Percentiles rank a stretch among this genome's conserved stretches.
phyloP scores from a whole-genome alignment of 225 moss, liverwort and hornwort genomes.

The Antitrichia curtipendula region DNA sequence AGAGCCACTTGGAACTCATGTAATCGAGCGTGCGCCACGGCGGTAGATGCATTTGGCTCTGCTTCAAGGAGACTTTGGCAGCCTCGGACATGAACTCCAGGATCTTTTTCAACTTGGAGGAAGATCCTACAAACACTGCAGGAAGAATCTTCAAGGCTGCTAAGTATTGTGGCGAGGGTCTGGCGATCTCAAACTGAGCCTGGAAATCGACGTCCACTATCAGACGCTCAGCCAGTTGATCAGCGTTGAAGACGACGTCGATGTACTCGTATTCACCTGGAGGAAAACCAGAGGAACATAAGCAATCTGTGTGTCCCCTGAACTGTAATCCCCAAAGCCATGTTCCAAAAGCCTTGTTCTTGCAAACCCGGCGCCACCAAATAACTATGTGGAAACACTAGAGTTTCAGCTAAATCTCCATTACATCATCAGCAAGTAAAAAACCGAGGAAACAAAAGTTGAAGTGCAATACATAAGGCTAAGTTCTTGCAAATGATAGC shows the following conservation, averaged over 20 bases:
- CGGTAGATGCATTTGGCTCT: slow-evolving; percentile 62
- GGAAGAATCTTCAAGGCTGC: slow-evolving; percentile 45
- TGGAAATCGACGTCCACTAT: slow-evolving; percentile 65
- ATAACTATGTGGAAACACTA: not conserved
- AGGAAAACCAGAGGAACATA: not conserved
- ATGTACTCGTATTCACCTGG: slow-evolving; percentile 76
- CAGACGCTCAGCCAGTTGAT: slow-evolving; percentile 17
- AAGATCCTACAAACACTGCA: slow-evolving; percentile 52
- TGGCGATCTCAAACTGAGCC: slow-evolving; percentile 74
- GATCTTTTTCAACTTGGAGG: slow-evolving; percentile 39
- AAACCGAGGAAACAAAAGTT: not conserved
- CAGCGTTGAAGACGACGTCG: slow-evolving; percentile 32
- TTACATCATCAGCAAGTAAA: not conserved
- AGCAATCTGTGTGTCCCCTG: not conserved
- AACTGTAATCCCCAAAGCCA: not conserved
- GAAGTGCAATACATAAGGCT: not conserved
- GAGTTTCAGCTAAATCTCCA: not conserved
- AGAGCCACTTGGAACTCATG: slow-evolving; percentile 75
- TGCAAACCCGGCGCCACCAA: not conserved
- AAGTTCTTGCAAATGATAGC: not conserved
- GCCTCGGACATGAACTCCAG: slow-evolving; percentile 69
- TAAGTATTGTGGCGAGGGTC: slow-evolving; percentile 44
- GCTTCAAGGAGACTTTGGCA: slow-evolving; percentile 53
- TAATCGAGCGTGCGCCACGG: slow-evolving; percentile 82
- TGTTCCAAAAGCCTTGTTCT: not conserved